A percentile compares a stretch with the other conserved stretches of the same genome.
Evolutionary conservation across 768 basidiomycete species (phyloP).

Genomic region (Pisolithus orientalis): DNA sequence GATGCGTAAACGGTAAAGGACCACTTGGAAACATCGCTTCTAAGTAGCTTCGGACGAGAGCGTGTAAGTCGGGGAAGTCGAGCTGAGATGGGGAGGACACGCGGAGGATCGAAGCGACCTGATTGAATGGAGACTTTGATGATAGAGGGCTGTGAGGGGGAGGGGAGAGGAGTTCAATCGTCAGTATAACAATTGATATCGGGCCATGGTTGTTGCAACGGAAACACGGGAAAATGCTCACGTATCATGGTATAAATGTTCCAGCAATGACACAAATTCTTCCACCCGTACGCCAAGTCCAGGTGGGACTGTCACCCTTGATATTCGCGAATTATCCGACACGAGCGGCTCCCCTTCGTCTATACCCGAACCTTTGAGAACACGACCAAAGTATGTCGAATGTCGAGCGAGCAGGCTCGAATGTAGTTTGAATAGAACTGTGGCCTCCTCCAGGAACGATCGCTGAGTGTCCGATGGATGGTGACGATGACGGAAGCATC

Average conservation of each 20-base stretch:
- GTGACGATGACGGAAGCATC: constrained; percentile 56
- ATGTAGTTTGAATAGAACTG: constrained; percentile 53
- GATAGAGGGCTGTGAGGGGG: constrained; percentile 39
- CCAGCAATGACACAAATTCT: constrained; percentile 54
- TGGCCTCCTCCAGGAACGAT: not conserved
- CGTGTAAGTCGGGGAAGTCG: constrained; percentile 50
- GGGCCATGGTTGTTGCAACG: not conserved
- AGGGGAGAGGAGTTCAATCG: not conserved
- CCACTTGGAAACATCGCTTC: constrained; percentile 43
- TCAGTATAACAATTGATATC: not conserved
- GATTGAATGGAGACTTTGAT: constrained; percentile 36
- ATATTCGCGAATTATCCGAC: constrained; percentile 1
- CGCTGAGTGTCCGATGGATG: constrained; percentile 24
- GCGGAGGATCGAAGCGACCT: constrained; percentile 50
- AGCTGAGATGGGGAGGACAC: constrained; percentile 50
- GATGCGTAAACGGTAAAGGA: constrained; percentile 36
- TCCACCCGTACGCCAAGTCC: constrained; percentile 31
- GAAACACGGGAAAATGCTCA: constrained; percentile 31
- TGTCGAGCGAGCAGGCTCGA: constrained; percentile 45
- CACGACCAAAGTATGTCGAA: constrained; percentile 28
- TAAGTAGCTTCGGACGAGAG: constrained; percentile 37
- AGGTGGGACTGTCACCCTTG: constrained; percentile 29
- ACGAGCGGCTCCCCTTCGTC: too few species aligned
- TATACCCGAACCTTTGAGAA: not conserved
- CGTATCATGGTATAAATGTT: constrained; percentile 63